Conservation (phyloP, 2,329 filamentous ascomycete species). For the Monosporascus sp. region DNA sequence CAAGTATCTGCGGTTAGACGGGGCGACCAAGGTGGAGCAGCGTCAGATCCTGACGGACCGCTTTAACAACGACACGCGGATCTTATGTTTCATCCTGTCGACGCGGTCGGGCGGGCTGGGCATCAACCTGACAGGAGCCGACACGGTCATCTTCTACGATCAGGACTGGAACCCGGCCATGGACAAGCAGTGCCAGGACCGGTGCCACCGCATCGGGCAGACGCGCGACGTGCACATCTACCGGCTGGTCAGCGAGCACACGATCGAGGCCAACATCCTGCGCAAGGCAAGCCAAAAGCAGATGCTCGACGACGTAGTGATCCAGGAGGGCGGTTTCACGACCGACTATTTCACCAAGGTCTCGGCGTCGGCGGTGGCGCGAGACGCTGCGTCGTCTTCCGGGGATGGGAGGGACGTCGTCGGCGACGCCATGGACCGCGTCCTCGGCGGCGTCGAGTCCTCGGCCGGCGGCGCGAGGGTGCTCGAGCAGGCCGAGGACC, state of each 20-base stretch:
- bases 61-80: constrained; percentile 91
- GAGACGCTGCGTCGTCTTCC: constrained; percentile 60
- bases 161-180: constrained; percentile 99
- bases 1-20: constrained; percentile 92
- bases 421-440: constrained; percentile 73
- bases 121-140: constrained; percentile 93
- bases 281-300: constrained; percentile 97
- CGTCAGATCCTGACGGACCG: constrained; percentile 92
- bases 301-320: constrained; percentile 95
- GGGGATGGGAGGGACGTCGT: constrained; percentile 47
- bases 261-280: constrained; percentile 95
- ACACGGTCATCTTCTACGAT: constrained; percentile 98
- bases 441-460: constrained; percentile 63
- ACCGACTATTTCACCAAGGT: constrained; percentile 90
- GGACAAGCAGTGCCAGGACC: constrained; percentile 98
- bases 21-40: constrained; percentile 93
- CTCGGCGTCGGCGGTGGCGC: constrained; percentile 54
- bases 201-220: constrained; percentile 94
- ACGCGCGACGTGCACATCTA: constrained; percentile 98
- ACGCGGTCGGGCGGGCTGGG: constrained; percentile 90
- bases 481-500: constrained; percentile 86
- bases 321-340: constrained; percentile 96
- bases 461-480: constrained; percentile 55
- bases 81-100: constrained; percentile 91
- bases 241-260: constrained; percentile 85